phyloP scores from a whole-genome alignment of 2,329 filamentous ascomycete species.

The Acrocalymma vagum region DNA sequence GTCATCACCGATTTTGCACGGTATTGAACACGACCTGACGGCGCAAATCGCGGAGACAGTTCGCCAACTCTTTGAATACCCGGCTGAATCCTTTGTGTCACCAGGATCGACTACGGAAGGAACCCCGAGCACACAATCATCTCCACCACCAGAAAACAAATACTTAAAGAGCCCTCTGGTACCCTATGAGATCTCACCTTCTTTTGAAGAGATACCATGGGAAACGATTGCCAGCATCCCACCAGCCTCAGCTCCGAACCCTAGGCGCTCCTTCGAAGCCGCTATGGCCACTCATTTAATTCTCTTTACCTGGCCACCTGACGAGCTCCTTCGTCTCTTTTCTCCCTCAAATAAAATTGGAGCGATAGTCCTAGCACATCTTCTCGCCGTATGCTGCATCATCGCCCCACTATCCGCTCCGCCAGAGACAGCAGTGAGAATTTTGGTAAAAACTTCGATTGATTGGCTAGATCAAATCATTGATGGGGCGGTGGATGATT shows the following conservation, averaged over 20 bases:
- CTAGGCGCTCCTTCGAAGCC: constrained; percentile 19
- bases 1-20: not conserved
- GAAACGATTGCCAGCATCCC: constrained; percentile 11
- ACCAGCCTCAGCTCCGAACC: constrained; percentile 5
- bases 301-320: constrained; percentile 28
- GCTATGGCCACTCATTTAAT: constrained; percentile 23
- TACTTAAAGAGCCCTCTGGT: constrained; percentile 17
- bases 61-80: constrained; percentile 14
- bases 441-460: constrained; percentile 28
- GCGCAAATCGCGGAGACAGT: constrained; percentile 18
- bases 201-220: constrained; percentile 16
- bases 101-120: not conserved
- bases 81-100: not conserved
- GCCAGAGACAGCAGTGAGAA: constrained; percentile 13
- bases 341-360: constrained; percentile 22
- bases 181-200: not conserved
- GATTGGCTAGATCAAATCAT: constrained; percentile 51
- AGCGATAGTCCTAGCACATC: constrained; percentile 25
- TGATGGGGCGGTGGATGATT: constrained; percentile 34
- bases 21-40: constrained; percentile 23
- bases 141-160: not conserved
- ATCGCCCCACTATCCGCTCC: constrained; percentile 22
- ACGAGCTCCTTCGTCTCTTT: constrained; percentile 21
- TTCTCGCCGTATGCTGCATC: constrained; percentile 22
- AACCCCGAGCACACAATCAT: not conserved